phyloP scores from a whole-genome alignment of 2,329 filamentous ascomycete genomes.

The Simplicillium sp. region DNA sequence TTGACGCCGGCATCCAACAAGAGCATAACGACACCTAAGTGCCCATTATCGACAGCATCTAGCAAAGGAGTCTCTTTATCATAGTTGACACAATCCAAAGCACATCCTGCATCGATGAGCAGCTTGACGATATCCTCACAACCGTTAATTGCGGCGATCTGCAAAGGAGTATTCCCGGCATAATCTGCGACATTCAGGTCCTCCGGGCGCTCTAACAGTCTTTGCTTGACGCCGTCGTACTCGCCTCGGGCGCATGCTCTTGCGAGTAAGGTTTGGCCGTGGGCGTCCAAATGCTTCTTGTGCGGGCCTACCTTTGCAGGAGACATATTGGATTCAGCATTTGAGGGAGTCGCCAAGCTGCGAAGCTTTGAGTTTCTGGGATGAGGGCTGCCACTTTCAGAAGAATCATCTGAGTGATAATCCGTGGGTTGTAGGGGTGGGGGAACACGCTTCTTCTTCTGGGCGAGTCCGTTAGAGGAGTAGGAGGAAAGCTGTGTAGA shows the following conservation, averaged over 20 bases:
- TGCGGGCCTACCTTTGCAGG: conserved; percentile 60
- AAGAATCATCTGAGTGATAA: conserved; percentile 60
- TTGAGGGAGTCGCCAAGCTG: conserved; percentile 43
- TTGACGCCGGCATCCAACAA: conserved; percentile 83
- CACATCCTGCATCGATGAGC: conserved; percentile 74
- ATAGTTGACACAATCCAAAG: conserved; percentile 68
- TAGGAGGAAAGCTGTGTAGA: conserved; percentile 54
- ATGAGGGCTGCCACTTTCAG: conserved; percentile 49
- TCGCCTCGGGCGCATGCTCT: conserved; percentile 82
- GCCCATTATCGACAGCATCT: conserved; percentile 92
- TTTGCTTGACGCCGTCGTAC: conserved; percentile 65
- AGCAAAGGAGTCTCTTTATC: conserved; percentile 89
- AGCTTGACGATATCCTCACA: conserved; percentile 81
- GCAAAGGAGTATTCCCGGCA: conserved; percentile 90
- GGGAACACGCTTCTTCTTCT: conserved; percentile 53
- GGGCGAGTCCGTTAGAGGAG: conserved; percentile 42
- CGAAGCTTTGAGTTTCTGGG: conserved; percentile 49
- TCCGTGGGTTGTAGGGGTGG: conserved; percentile 53
- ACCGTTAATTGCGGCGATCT: conserved; percentile 85
- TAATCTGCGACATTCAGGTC: conserved; percentile 87
- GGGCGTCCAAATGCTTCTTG: conserved; percentile 85
- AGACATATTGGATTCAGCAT: conserved; percentile 52
- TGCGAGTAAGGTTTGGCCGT: conserved; percentile 84
- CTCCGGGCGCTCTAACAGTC: conserved; percentile 69
- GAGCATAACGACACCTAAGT: conserved; percentile 78